A percentile compares a stretch with the other conserved stretches of the same genome.
These are phyloP conservation scores for Pichia manshurica DNA, from an alignment of 805 yeast species.

Conservation along the genomic window DNA sequence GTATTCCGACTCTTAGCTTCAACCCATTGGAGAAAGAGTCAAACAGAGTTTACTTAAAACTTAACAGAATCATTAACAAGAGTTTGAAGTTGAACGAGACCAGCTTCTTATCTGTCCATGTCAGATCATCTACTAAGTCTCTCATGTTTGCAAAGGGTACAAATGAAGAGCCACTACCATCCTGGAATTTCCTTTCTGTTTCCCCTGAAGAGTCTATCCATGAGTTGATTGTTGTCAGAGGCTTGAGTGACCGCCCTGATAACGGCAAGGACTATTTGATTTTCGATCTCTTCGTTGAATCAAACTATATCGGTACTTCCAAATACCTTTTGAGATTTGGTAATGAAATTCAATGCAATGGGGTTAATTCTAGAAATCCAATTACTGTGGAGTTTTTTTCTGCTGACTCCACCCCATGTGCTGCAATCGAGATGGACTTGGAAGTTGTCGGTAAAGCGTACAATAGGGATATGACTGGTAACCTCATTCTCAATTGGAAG, in stretches of 20 bases:
- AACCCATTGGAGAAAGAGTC: constrained; percentile 56
- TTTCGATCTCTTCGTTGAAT: constrained; percentile 57
- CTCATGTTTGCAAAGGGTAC: constrained; percentile 63
- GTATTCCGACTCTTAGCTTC: constrained; percentile 58
- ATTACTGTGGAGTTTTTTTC: constrained; percentile 38
- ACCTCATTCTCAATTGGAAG: constrained; percentile 50
- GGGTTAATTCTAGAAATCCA: constrained; percentile 31
- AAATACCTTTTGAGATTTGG: constrained; percentile 36
- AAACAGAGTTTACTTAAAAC: constrained; percentile 54
- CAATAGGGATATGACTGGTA: constrained; percentile 53
- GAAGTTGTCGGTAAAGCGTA: constrained; percentile 65
- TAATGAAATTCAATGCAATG: constrained; percentile 31
- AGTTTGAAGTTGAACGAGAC: constrained; percentile 22
- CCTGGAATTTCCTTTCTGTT: constrained; percentile 73
- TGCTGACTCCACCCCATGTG: constrained; percentile 39
- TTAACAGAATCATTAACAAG: constrained; percentile 40
- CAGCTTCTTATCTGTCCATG: constrained; percentile 47
- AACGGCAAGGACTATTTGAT: constrained; percentile 48
- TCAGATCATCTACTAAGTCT: constrained; percentile 45
- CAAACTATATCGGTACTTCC: constrained; percentile 55
- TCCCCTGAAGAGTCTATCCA: constrained; percentile 66
- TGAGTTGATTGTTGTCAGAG: constrained; percentile 61
- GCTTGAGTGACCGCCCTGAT: constrained; percentile 34
- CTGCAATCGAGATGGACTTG: constrained; percentile 45
- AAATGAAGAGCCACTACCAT: constrained; percentile 44